Conservation (phyloP, 2,329 filamentous ascomycete species). For the Calonectria hongkongensis region DNA sequence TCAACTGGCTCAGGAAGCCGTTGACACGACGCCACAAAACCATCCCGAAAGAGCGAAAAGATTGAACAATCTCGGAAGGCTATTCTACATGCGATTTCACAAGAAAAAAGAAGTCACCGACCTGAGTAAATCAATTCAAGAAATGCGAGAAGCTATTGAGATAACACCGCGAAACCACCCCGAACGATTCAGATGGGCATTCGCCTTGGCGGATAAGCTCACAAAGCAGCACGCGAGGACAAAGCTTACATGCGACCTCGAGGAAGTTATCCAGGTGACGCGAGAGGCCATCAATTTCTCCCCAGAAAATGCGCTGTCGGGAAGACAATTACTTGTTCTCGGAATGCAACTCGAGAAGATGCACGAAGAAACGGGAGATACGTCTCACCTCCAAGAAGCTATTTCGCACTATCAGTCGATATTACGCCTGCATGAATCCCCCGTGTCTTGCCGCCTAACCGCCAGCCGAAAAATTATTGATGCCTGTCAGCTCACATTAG, state of each 20-base stretch:
- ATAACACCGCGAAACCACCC: neutral
- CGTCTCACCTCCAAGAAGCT: neutral
- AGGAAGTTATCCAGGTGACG: neutral
- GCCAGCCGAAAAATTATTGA: neutral
- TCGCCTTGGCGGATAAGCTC: neutral
- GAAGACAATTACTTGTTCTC: neutral
- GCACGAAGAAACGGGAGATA: neutral
- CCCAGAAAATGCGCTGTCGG: neutral
- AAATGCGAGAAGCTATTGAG: neutral
- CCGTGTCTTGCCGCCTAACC: neutral
- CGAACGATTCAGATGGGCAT: neutral
- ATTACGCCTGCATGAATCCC: neutral
- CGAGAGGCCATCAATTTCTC: neutral
- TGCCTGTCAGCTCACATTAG: neutral
- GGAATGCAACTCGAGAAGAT: neutral
- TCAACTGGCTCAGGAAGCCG: neutral
- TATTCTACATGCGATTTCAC: neutral
- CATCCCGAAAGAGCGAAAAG: neutral
- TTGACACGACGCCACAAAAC: neutral
- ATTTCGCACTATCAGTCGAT: neutral
- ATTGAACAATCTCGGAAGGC: neutral
- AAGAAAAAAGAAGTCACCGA: neutral
- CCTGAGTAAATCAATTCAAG: neutral
- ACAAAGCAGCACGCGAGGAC: neutral
- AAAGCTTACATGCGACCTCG: neutral